Percentiles rank a stretch among this genome's conserved stretches.
Evolutionary conservation across 208 protist genomes (phyloP).

Genomic region (Acanthamoeba healyi): DNA sequence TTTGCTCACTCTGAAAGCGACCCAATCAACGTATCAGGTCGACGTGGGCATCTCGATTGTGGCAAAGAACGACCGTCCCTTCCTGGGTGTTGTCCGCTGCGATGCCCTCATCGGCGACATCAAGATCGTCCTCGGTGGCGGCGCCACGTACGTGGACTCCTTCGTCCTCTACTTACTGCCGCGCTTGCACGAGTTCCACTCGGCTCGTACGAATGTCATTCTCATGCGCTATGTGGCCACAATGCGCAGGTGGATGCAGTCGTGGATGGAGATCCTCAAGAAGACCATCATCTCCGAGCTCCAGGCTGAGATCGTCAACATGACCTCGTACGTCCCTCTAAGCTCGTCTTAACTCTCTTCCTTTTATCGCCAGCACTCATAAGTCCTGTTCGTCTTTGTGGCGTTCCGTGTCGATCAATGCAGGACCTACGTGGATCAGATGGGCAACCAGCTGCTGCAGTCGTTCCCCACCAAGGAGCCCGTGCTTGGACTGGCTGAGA

Average conservation of each 20-base stretch:
- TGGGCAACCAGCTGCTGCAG: neutral
- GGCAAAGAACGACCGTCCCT: neutral
- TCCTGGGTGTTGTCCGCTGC: neutral
- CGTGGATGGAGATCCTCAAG: neutral
- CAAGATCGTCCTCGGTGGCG: neutral
- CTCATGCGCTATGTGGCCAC: too few species aligned
- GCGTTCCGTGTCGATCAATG: neutral
- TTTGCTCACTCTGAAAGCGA: too few species aligned
- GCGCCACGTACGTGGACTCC: constrained; percentile 4
- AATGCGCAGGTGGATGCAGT: constrained; percentile 5
- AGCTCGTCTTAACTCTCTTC: neutral
- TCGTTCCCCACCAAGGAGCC: neutral
- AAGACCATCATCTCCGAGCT: constrained; percentile 2
- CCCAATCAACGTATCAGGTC: too few species aligned
- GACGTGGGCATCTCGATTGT: neutral
- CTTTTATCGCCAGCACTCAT: too few species aligned
- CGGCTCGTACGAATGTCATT: too few species aligned
- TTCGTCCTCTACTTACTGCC: neutral
- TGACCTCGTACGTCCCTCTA: neutral
- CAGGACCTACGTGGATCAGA: neutral
- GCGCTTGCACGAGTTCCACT: neutral
- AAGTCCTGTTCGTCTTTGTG: too few species aligned
- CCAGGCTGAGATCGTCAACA: constrained; percentile 14
- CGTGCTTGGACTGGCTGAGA: neutral
- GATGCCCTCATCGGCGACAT: neutral